Base-by-base conservation (phyloP, 306 rosid species). In the Medicago lupulina region DNA sequence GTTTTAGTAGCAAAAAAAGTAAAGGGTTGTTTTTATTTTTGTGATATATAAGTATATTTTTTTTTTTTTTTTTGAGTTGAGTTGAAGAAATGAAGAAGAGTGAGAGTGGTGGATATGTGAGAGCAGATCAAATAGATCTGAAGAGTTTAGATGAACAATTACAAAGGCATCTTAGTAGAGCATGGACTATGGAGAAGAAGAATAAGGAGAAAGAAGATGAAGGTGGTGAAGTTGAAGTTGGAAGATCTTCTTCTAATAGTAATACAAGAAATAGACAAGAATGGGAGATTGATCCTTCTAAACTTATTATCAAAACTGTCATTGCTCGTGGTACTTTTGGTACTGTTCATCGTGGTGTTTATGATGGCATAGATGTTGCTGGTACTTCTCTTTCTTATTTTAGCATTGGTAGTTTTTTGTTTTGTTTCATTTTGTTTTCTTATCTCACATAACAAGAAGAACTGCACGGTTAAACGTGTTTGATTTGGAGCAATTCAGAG, bases 51-150 rank as follows among this genome's bases (percentile, higher is more conserved):
- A 28, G 31, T 28, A 25, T 25, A 1, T 28, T 28, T 28, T 28
- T 28, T 2, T 19, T 16, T 62, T 38, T 9, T 21, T 4, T 19
- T 55, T 41, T 13, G 7, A 4, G 7, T 65, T 15, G n/a, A 53
- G n/a, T 68, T 46, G 47, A 8, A 47, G 36, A 69, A 31, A 95
- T 92, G 99, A 92, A 85, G 91, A 95, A 92, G 85, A 87, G 86
- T 76, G 99, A 95, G 75, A 84, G 85, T 81, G 79, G 83, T 9
- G 94, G 90, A 84, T 95, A 95, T 80, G 93, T 92, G 77, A 92
- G 99, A 71, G 99, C 99, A 46, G 99, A 95, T 87, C 97, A 95
- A 78, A 92, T 95, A 88, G 99, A 95, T 88, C 97, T 95, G 86
- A 95, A 95, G 88, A 90, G 99, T 81, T 86, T 95, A 84, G 99